Conservation (phyloP, 148 eudicot species). For the Pouteria glomerata region DNA sequence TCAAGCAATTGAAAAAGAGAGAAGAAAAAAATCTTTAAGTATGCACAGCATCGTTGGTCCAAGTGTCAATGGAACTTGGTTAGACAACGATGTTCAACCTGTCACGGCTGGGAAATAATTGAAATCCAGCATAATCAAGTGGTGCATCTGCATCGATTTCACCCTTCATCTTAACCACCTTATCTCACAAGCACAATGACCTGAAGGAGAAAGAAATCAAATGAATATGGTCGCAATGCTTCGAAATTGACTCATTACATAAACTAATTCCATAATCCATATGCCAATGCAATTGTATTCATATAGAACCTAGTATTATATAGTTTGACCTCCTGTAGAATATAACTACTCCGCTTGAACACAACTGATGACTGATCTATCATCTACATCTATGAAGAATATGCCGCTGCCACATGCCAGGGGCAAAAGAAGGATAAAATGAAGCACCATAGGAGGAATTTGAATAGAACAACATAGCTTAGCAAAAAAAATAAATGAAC, state of each 20-base stretch:
- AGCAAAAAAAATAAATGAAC: too few species aligned
- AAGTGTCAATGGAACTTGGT: background rate
- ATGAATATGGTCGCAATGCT: background rate
- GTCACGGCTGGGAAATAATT: slow-evolving; percentile 48
- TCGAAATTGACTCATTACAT: background rate
- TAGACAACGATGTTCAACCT: slow-evolving; percentile 35
- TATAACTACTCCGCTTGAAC: background rate
- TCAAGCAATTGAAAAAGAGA: background rate
- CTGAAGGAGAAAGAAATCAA: slow-evolving; percentile 12
- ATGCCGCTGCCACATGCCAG: too few species aligned
- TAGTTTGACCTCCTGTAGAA: background rate
- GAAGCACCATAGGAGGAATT: too few species aligned
- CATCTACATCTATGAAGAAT: too few species aligned
- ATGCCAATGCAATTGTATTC: background rate
- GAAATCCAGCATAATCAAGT: slow-evolving; percentile 61
- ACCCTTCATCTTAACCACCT: slow-evolving; percentile 40
- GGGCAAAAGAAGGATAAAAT: too few species aligned
- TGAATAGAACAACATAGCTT: too few species aligned
- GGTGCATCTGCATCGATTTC: slow-evolving; percentile 44
- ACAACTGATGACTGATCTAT: background rate
- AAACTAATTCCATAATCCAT: background rate
- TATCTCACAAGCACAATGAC: slow-evolving; percentile 9
- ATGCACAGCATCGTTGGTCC: too few species aligned
- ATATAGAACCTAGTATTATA: background rate
- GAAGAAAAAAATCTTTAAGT: background rate